Evolutionary conservation across 805 yeast species (phyloP).

Genomic region (Lachancea cidri): DNA sequence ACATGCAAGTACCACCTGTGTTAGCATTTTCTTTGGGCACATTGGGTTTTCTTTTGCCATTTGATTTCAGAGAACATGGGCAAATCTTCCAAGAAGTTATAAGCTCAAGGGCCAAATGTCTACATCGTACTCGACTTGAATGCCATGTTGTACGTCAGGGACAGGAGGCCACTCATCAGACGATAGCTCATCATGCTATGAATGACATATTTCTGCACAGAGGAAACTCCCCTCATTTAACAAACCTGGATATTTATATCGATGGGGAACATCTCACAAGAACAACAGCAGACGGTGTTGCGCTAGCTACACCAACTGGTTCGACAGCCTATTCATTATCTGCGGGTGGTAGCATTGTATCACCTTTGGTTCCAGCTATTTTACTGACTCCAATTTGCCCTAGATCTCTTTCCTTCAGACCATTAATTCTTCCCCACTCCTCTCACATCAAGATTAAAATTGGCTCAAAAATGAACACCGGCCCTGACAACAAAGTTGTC

Average conservation of each 20-base stretch:
- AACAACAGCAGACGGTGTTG: constrained; percentile 89
- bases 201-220: constrained; percentile 87
- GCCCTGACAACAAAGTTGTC: constrained; percentile 36
- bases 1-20: constrained; percentile 77
- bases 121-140: constrained; percentile 73
- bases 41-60: constrained; percentile 82
- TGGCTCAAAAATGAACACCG: constrained; percentile 41
- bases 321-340: constrained; percentile 88
- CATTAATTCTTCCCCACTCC: constrained; percentile 72
- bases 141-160: constrained; percentile 54
- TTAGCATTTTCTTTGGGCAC: constrained; percentile 87
- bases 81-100: constrained; percentile 63
- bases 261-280: constrained; percentile 82
- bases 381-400: constrained; percentile 90
- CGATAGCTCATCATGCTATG: constrained; percentile 59
- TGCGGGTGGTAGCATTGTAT: constrained; percentile 90
- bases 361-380: constrained; percentile 80
- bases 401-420: constrained; percentile 83
- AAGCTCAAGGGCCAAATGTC: constrained; percentile 60
- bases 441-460: constrained; percentile 67
- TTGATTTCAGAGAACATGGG: constrained; percentile 60
- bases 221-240: constrained; percentile 81
- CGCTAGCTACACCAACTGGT: constrained; percentile 87
- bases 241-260: constrained; percentile 76
- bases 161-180: constrained; percentile 2